Evolutionary conservation across 495 filamentous ascomycete genomes (phyloP).

Genomic region (Neurospora sp.): DNA sequence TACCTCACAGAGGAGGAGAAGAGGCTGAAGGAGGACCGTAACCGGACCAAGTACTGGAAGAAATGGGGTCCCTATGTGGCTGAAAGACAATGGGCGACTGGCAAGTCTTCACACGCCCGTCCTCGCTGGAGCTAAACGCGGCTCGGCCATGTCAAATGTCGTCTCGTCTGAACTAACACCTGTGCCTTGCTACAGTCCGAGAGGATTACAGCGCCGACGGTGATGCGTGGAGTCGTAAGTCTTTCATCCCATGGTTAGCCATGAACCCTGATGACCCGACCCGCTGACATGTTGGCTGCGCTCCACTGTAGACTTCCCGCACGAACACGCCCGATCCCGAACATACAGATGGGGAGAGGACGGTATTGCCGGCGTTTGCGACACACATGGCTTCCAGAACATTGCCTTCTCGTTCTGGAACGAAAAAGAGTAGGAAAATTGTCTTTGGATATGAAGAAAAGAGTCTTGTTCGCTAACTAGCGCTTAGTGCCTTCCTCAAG

Average conservation of each 20-base stretch:
- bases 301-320: conserved; percentile 63
- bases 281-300: conserved; percentile 2
- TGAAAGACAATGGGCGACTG: conserved; percentile 82
- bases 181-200: conserved; percentile 49
- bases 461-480: conserved; percentile 1
- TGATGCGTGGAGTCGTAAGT: conserved; percentile 92
- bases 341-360: conserved; percentile 94
- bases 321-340: conserved; percentile 81
- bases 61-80: conserved; percentile 78
- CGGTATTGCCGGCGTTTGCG: conserved; percentile 91
- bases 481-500: conserved; percentile 72
- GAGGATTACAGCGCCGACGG: conserved; percentile 85
- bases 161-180: conserved; percentile 3
- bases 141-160: not conserved
- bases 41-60: conserved; percentile 84
- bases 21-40: conserved; percentile 73
- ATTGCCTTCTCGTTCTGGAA: conserved; percentile 98
- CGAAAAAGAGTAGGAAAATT: conserved; percentile 66
- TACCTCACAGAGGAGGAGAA: conserved; percentile 82
- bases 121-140: not conserved
- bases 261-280: not conserved
- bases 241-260: not conserved
- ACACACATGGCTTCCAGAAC: conserved; percentile 81
- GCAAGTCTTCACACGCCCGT: conserved; percentile 31
- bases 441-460: not conserved